Base-by-base conservation (phyloP, 1,284 basidiomycete species). In the Moniliella sp. region DNA sequence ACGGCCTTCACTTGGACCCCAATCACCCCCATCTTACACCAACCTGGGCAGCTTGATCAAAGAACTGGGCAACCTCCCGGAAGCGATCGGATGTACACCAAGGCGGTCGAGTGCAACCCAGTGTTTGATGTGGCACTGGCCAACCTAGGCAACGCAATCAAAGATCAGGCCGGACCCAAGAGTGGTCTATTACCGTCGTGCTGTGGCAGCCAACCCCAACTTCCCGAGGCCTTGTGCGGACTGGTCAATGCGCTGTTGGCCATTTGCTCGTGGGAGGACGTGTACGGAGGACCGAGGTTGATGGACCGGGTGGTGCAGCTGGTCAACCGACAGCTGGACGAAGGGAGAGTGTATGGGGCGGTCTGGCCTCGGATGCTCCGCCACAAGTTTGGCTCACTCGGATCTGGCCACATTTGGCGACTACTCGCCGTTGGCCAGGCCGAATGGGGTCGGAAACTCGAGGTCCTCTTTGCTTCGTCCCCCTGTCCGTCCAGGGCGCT, bases 31-130 rank as follows among this genome's bases (percentile, higher is more conserved):
- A 74, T 47, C 55, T 74, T 64, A 72, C 40, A 72, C 70, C 4
- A 74, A 74, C 41, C 57, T 71, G 5, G 72, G 72, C 2, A 72
- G 70, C 8, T 63, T 73, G 3, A 52, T 72, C 32, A 74, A 73
- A 47, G 72, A 74, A 40, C 64, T 69, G 28, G 70, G 70, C 4
- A 62, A 68, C 13, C 60, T 66, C 2, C 62, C 61, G 0, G 62
- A 67, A 37, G 72, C 71, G 1, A 67, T 74, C 36, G 59, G 64
- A 63, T 67, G 48, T 70, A 70, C 44, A 52, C 58, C 34, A 64
- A 65, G 34, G 72, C 71, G 2, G 61, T 74, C 17, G 50, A 66
- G 34, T 61, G 55, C 38, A 70, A 72, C 29, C 71, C 72, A n/a
- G n/a, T 7, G n/a, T 23, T 23, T 23, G 72, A 72, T 33, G 67